phyloP scores from a whole-genome alignment of 805 yeast species.

The Diddensiella transvaalensis region DNA sequence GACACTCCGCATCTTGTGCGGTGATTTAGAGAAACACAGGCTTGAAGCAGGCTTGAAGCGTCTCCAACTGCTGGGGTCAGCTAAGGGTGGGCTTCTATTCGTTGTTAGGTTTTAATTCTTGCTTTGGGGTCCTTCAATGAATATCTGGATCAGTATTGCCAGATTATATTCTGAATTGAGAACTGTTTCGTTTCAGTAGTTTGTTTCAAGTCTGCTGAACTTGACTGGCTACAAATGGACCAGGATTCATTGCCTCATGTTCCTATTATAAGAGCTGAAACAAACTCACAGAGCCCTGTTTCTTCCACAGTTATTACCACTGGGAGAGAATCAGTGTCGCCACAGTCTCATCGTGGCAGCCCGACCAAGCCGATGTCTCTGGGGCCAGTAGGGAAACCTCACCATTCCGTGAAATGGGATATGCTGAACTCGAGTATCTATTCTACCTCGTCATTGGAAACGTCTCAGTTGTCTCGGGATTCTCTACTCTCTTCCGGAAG shows the following conservation, averaged over 20 bases:
- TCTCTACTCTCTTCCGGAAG: background rate
- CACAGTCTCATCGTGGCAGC: background rate
- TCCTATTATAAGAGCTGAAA: background rate
- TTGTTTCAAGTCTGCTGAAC: too few species aligned
- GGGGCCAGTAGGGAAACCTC: background rate
- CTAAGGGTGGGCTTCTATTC: too few species aligned
- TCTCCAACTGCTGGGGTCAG: too few species aligned
- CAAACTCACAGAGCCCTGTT: background rate
- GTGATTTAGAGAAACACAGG: too few species aligned
- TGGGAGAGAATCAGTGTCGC: background rate
- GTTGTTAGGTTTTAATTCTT: too few species aligned
- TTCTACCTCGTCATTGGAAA: conserved; percentile 5
- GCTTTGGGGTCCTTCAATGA: too few species aligned
- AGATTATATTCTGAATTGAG: too few species aligned
- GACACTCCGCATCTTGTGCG: too few species aligned
- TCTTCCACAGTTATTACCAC: too few species aligned
- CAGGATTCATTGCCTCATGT: background rate
- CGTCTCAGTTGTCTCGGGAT: background rate
- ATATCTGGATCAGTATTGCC: too few species aligned
- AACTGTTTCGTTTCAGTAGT: too few species aligned
- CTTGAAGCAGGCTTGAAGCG: too few species aligned
- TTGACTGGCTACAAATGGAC: background rate
- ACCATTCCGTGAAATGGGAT: conserved; percentile 7
- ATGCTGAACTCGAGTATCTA: conserved; percentile 2
- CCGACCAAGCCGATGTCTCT: background rate